A percentile compares a stretch with the other conserved stretches of the same genome.
Conservation (phyloP, 2,329 filamentous ascomycete species). For the Malbranchea cinnamomea region DNA sequence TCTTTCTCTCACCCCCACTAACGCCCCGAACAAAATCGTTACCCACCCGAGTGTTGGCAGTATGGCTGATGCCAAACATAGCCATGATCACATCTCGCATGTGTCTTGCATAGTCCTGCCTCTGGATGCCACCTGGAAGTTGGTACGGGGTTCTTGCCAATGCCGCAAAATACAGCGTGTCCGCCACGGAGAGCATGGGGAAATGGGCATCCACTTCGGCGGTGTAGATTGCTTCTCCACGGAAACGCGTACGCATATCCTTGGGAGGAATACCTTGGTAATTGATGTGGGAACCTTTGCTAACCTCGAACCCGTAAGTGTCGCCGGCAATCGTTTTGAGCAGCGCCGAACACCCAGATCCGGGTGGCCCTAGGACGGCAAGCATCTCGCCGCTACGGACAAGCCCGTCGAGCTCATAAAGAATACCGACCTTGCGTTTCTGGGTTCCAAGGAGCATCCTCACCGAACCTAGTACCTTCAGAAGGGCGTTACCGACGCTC, state of each 20-base stretch:
- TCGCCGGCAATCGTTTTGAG: conserved; percentile 73
- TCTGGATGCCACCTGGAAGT: conserved; percentile 42
- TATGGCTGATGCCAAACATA: conserved; percentile 56
- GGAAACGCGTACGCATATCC: conserved; percentile 40
- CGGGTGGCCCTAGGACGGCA: conserved; percentile 38
- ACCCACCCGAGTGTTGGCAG: conserved; percentile 71
- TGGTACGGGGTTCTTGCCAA: conserved; percentile 69
- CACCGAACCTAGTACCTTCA: conserved; percentile 13
- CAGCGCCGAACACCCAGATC: conserved; percentile 58
- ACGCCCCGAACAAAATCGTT: conserved; percentile 68
- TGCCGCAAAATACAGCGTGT: conserved; percentile 72
- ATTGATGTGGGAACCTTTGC: conserved; percentile 57
- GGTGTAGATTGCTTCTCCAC: conserved; percentile 74
- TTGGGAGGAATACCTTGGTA: conserved; percentile 42
- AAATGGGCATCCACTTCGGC: conserved; percentile 77
- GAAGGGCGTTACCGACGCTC: conserved; percentile 26
- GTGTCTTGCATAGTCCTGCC: conserved; percentile 22
- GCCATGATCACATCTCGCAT: conserved; percentile 32
- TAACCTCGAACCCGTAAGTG: conserved; percentile 62
- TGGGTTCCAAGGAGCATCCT: conserved; percentile 10
- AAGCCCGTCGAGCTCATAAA: conserved; percentile 48
- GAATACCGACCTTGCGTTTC: conserved; percentile 39
- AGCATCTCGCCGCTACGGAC: conserved; percentile 42
- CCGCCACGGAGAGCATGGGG: conserved; percentile 69
- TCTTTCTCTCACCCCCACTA: conserved; percentile 64